phyloP scores from a whole-genome alignment of 768 basidiomycete genomes.

The Pluteus cervinus region DNA sequence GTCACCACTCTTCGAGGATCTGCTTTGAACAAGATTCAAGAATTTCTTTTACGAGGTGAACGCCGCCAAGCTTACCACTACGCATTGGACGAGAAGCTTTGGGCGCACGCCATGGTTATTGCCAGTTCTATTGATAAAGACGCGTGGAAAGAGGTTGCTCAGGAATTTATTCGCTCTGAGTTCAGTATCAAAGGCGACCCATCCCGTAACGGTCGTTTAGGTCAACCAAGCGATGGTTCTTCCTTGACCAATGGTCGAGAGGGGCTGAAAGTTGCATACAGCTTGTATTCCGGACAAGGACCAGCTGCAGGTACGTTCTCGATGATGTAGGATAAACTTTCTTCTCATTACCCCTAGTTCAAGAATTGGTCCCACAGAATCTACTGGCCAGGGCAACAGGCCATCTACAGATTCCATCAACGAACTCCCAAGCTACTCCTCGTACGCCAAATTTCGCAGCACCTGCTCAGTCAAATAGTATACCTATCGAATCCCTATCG shows the following conservation, averaged over 20 bases:
- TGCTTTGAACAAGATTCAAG: slow-evolving; percentile 71
- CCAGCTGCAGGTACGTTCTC: slow-evolving; percentile 56
- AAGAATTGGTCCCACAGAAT: slow-evolving; percentile 63
- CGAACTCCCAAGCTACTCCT: slow-evolving; percentile 41
- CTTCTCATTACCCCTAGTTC: slow-evolving; percentile 39
- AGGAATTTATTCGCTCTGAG: slow-evolving; percentile 78
- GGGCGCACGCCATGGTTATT: slow-evolving; percentile 95
- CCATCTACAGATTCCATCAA: slow-evolving; percentile 31
- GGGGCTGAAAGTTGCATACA: slow-evolving; percentile 73
- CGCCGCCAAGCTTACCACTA: slow-evolving; percentile 82
- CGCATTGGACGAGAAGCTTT: slow-evolving; percentile 83
- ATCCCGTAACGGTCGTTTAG: slow-evolving; percentile 4
- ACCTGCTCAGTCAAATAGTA: slow-evolving; percentile 30
- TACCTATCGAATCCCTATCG: slow-evolving; percentile 59
- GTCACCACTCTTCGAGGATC: slow-evolving; percentile 55
- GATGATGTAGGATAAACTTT: neutral
- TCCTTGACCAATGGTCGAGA: slow-evolving; percentile 51
- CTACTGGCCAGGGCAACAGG: slow-evolving; percentile 36
- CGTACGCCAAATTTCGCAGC: slow-evolving; percentile 58
- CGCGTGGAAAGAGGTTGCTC: slow-evolving; percentile 86
- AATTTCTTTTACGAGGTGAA: slow-evolving; percentile 77
- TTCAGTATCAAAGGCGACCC: slow-evolving; percentile 35
- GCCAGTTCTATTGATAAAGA: slow-evolving; percentile 91
- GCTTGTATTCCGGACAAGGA: slow-evolving; percentile 81
- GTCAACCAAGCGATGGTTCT: slow-evolving; percentile 11